Percentiles rank a stretch among this genome's conserved stretches.
These are phyloP conservation scores for Cenchrus americanus DNA, from an alignment of 176 grass and related monocot genomes.

Conservation along the genomic window DNA sequence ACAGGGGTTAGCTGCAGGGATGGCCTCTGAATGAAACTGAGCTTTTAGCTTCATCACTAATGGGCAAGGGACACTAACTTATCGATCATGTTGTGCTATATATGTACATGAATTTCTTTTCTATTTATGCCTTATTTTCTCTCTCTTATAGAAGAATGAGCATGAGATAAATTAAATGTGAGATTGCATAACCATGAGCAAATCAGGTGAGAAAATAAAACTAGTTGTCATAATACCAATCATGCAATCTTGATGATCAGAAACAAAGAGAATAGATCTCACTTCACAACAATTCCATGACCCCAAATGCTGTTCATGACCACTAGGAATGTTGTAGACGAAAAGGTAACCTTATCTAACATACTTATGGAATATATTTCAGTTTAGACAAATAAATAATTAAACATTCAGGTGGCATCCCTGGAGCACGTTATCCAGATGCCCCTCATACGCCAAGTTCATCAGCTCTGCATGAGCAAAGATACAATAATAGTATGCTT, in stretches of 20 bases:
- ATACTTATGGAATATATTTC: not conserved
- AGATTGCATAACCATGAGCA: conserved; percentile 1
- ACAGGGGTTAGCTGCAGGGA: not conserved
- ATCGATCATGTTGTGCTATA: not conserved
- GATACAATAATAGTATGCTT: too few relatives aligned
- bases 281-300: conserved; percentile 50
- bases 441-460: not conserved
- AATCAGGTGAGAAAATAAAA: conserved; percentile 16
- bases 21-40: conserved; percentile 7
- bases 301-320: conserved; percentile 27
- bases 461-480: conserved; percentile 25
- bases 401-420: not conserved
- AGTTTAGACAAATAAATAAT: not conserved
- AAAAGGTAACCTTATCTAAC: conserved; percentile 30
- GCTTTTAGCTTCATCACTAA: conserved; percentile 9
- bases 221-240: not conserved
- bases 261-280: not conserved
- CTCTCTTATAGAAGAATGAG: conserved; percentile 7
- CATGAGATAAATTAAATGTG: not conserved
- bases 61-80: conserved; percentile 1
- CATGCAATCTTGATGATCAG: conserved; percentile 55
- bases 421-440: not conserved
- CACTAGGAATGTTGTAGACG: conserved; percentile 45
- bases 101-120: not conserved
- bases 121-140: not conserved